Evolutionary conservation across 2,329 filamentous ascomycete species (phyloP), one percentile per base, ranked within the genome.

Genomic region (Arthrobotrys sphaeroides): DNA sequence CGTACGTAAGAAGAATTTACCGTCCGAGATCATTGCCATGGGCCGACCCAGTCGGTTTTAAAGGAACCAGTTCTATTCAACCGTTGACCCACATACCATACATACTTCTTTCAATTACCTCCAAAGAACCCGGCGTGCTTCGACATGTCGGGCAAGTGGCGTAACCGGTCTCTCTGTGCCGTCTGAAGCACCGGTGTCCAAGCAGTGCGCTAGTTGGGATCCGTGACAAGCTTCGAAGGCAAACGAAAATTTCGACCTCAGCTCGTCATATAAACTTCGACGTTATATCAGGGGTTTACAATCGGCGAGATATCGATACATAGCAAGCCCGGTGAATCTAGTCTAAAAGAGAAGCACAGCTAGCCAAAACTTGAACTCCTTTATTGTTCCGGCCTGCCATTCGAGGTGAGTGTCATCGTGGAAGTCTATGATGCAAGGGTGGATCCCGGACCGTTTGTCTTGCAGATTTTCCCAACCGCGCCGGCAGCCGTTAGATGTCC

Each of bases 1-100:
- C 62, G 67, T 72, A 72, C 67, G 67, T 72, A 72, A 72, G 67
- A 65, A 72, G 38, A 62, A 45, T 45, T 40, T 28, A 24, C 9
- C 18, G 12, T 36, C 16, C 10, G 26, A 70, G 57, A 45, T 24
- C 51, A 36, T 70, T 55, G 31, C 42, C 43, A 55, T 53, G 18
- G 53, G 43, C 28, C 38, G 55, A 51, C 55, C 33, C 36, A 16
- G 43, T 53, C 31, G 57, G 57, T 57, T 72, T 72, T 72, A 64
- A 72, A 72, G 57, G 16, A 57, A 45, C 38, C 22, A 16, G 31
- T 18, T 28, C 2, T 24, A 55, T 38, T 55, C 51, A 55, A 55
- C 51, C 51, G 31, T 55, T 55, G 51, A 42, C 55, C 55, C 51
- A 45, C 24, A 49, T 57, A n/a, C n/a, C n/a, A n/a, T n/a, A n/a